Base-by-base conservation (phyloP, 805 yeast species). In the Metschnikowia koreensis region DNA sequence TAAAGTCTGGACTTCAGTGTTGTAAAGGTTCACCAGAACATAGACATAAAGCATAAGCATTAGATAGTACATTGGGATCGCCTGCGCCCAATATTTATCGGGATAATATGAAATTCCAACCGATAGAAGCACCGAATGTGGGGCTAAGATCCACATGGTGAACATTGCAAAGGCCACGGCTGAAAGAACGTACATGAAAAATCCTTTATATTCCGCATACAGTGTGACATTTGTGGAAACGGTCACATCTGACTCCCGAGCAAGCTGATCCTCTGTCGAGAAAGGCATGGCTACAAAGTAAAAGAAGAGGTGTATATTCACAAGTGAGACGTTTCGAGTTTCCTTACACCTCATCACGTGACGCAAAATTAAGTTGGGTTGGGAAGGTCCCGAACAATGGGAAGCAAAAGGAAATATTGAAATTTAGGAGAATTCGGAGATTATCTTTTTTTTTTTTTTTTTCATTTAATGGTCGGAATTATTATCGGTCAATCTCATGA, bases 21-120 rank as follows among this genome's bases (percentile, higher is more conserved):
- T 88, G 72, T 87, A 90, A 39, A 83, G 67, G 1, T 84, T 83
- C 41, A 92, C 68, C 9, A 84, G 89, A 1, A 87, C 72, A 65
- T 92, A 93, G 0, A 79, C 80, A 62, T 81, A 91, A 15, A 84
- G 69, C 90, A 92, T 84, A 10, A 77, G 66, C 77, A 89, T 82
- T 31, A 93, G 68, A 6, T 86, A 76, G 57, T 81, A 81, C 12
- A 89, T 76, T 4, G 97, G 96, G 2, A 88, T 66, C 1, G 89
- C 87, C 36, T 88, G 64, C 1, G 96, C 85, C 99, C 98, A 94
- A 84, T 92, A 87, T 58, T 96, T 76, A 33, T 93, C 87, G 0
- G 98, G 98, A 60, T 84, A 87, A 66, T 84, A 91, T 60, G 78
- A 81, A 16, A 86, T 81, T 15, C 83, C 84, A 31, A 82, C 57